These are phyloP conservation scores for Pythium grandisporangium DNA, from an alignment of 352 stramenopile species.

Conservation along the genomic window DNA sequence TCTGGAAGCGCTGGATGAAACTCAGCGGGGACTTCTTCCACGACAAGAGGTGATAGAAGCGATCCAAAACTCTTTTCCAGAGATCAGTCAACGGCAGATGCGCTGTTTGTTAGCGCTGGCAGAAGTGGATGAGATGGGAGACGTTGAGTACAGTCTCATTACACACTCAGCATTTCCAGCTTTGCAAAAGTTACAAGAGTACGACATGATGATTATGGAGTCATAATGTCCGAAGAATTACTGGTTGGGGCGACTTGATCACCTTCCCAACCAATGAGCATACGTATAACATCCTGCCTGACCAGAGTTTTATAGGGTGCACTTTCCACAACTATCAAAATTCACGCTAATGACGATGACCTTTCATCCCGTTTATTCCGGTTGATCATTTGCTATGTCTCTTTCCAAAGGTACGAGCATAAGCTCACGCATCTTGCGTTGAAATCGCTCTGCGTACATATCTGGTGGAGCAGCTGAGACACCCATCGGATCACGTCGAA, in stretches of 20 bases:
- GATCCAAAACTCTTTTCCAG: slow-evolving; percentile 50
- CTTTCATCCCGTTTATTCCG: too few relatives aligned
- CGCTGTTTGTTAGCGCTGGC: slow-evolving; percentile 55
- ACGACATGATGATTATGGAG: slow-evolving; percentile 73
- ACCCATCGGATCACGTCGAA: slow-evolving; percentile 54
- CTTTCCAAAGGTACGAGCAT: slow-evolving; percentile 65
- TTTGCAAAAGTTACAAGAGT: slow-evolving; percentile 76
- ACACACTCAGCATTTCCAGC: slow-evolving; percentile 63
- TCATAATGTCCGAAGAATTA: too few relatives aligned
- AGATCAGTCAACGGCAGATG: slow-evolving; percentile 52
- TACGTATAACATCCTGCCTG: too few relatives aligned
- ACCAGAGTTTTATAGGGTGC: too few relatives aligned
- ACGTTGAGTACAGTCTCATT: slow-evolving; percentile 64
- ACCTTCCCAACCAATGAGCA: too few relatives aligned
- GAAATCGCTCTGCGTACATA: slow-evolving; percentile 72
- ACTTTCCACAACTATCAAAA: too few relatives aligned
- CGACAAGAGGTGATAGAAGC: slow-evolving; percentile 45
- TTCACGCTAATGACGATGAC: too few relatives aligned
- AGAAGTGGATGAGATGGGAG: slow-evolving; percentile 53
- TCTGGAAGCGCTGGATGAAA: slow-evolving; percentile 62
- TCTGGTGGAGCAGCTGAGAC: slow-evolving; percentile 73
- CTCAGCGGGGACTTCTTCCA: slow-evolving; percentile 35
- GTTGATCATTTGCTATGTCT: too few relatives aligned
- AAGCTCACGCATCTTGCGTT: slow-evolving; percentile 76
- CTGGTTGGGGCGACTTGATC: too few relatives aligned